Conservation (phyloP, 2,329 filamentous ascomycete genomes). For the Fusarium albosuccineum region DNA sequence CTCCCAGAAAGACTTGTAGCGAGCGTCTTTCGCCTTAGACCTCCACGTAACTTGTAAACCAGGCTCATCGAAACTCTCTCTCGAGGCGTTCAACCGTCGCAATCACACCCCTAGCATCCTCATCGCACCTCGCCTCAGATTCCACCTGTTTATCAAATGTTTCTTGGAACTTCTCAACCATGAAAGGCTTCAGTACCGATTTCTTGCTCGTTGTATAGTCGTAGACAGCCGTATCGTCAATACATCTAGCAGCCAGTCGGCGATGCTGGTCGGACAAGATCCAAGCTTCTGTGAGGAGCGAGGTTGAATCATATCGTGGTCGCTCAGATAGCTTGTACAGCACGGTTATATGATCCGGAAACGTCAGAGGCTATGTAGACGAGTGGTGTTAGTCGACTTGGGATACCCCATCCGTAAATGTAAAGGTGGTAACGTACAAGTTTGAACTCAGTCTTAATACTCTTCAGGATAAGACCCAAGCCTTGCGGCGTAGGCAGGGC, state of each 20-base stretch:
- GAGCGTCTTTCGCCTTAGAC: no score
- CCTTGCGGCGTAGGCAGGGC: conserved; percentile 14
- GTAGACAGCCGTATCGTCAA: conserved; percentile 31
- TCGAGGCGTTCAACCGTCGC: conserved; percentile 4
- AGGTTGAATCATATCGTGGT: conserved; percentile 27
- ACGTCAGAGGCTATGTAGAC: conserved; percentile 20
- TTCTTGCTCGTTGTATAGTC: conserved; percentile 26
- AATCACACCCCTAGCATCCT: neutral
- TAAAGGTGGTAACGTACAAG: conserved; percentile 4
- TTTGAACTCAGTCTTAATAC: conserved; percentile 36
- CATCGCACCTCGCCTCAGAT: conserved; percentile 1
- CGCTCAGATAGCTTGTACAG: conserved; percentile 28
- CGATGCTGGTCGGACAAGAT: conserved; percentile 28
- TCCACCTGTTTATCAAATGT: conserved; percentile 20
- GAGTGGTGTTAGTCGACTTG: rapidly evolving
- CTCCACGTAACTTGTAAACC: no score
- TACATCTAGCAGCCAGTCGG: conserved; percentile 28
- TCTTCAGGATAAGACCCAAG: conserved; percentile 33
- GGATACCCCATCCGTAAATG: rapidly evolving
- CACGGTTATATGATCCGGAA: conserved; percentile 26
- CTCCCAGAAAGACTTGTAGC: no score
- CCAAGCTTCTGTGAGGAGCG: conserved; percentile 33
- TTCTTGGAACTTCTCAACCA: conserved; percentile 29
- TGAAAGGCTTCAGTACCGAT: conserved; percentile 28
- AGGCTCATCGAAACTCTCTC: neutral